Conservation (phyloP, 106 monocot species). For the Dactylorhiza incarnata region DNA sequence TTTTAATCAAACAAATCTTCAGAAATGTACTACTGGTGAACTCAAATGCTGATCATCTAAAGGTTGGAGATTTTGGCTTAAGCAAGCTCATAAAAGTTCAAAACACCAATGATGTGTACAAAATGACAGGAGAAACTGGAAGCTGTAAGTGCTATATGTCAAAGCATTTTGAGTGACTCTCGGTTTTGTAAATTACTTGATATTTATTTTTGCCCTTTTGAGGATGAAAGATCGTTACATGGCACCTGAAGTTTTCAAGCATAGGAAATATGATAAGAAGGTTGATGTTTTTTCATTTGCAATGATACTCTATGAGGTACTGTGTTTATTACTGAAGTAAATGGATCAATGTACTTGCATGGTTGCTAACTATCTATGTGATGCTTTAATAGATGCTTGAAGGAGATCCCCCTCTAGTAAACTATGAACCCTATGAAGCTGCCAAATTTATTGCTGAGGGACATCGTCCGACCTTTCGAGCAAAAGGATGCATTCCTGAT, state of each 20-base stretch:
- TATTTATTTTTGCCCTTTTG: conserved; percentile 14
- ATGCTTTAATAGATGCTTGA: conserved; percentile 79
- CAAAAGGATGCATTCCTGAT: conserved; percentile 61
- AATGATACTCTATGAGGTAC: conserved; percentile 98
- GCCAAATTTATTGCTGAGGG: conserved; percentile 81
- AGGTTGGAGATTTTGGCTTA: conserved; percentile 96
- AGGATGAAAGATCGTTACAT: conserved; percentile 71
- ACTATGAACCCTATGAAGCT: conserved; percentile 93
- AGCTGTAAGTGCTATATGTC: conserved; percentile 64
- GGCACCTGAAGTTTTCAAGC: conserved; percentile 99
- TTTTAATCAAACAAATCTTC: conserved; percentile 20
- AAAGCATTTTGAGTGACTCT: background rate
- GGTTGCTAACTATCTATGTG: background rate
- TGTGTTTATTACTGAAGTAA: background rate
- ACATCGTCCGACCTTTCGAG: conserved; percentile 58
- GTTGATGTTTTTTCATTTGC: conserved; percentile 99
- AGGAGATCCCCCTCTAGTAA: conserved; percentile 80
- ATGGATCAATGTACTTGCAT: background rate
- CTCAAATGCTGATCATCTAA: conserved; percentile 86
- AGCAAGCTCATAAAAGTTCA: conserved; percentile 92
- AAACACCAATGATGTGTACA: conserved; percentile 85
- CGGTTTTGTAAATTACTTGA: background rate
- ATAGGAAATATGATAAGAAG: conserved; percentile 96
- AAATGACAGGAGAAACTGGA: conserved; percentile 99
- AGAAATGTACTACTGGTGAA: conserved; percentile 99